These are phyloP conservation scores for Omphalotus guepiniiformis DNA, from an alignment of 768 basidiomycete species.

Conservation along the genomic window DNA sequence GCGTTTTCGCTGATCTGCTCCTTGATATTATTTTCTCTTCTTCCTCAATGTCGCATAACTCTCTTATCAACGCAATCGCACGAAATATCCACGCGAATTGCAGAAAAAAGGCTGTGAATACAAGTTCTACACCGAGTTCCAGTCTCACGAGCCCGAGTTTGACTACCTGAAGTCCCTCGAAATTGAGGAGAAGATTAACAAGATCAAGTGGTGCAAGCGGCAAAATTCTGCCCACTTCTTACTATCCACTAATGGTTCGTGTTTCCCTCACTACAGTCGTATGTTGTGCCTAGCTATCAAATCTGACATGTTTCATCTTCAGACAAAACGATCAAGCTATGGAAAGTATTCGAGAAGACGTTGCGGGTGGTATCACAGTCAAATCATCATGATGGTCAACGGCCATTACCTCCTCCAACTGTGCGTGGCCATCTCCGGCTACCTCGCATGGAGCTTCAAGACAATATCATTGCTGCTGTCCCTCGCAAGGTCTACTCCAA, in stretches of 20 bases:
- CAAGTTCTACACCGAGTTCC: conserved; percentile 99
- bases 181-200: conserved; percentile 99
- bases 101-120: conserved; percentile 99
- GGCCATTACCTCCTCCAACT: conserved; percentile 60
- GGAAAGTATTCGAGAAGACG: conserved; percentile 99
- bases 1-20: conserved; percentile 26
- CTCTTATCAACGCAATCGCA: conserved; percentile 17
- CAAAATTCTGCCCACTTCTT: conserved; percentile 98
- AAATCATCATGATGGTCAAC: conserved; percentile 83
- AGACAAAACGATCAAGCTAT: conserved; percentile 99
- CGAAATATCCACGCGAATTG: conserved; percentile 9
- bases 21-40: conserved; percentile 23
- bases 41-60: conserved; percentile 9
- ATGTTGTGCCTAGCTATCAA: conserved; percentile 11
- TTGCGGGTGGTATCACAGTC: conserved; percentile 95
- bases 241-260: conserved; percentile 91
- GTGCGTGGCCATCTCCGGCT: conserved; percentile 64
- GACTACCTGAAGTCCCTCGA: conserved; percentile 99
- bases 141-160: conserved; percentile 99
- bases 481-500: conserved; percentile 99
- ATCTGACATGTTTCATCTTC: conserved; percentile 1
- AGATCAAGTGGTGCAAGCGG: conserved; percentile 99
- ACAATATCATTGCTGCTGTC: conserved; percentile 97
- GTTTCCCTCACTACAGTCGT: conserved; percentile 3
- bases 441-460: conserved; percentile 90